Evolutionary conservation across 805 yeast genomes (phyloP).

Genomic region (Candida nonsorbophila): DNA sequence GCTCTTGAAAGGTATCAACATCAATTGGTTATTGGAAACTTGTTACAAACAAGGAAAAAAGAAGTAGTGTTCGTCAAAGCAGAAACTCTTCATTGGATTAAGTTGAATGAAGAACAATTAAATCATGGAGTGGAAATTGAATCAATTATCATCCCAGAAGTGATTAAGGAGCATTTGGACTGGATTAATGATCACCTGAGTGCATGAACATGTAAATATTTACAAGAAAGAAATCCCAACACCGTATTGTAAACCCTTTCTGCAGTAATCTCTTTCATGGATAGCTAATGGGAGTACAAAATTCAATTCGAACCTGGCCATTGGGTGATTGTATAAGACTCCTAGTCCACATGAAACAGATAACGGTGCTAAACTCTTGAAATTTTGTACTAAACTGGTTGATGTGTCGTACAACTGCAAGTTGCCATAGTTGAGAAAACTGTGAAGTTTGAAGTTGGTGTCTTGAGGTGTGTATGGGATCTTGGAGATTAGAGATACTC

Average conservation of each 20-base stretch:
- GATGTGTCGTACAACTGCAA: constrained; percentile 11
- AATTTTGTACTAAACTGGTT: background rate
- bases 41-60: constrained; percentile 79
- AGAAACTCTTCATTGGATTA: constrained; percentile 46
- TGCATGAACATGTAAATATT: constrained; percentile 3
- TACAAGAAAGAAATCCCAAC: constrained; percentile 55
- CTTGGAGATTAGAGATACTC: constrained; percentile 37
- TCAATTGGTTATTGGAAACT: constrained; percentile 90
- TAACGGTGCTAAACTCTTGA: constrained; percentile 9
- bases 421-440: constrained; percentile 45
- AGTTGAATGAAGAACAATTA: constrained; percentile 37
- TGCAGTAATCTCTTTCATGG: constrained; percentile 39
- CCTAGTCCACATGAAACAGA: constrained; percentile 46
- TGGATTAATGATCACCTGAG: constrained; percentile 44
- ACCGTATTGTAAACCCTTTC: constrained; percentile 57
- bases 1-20: constrained; percentile 86
- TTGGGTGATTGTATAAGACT: constrained; percentile 48
- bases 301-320: constrained; percentile 54
- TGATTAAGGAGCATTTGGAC: constrained; percentile 52
- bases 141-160: constrained; percentile 72
- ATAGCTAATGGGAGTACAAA: constrained; percentile 45
- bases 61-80: constrained; percentile 82
- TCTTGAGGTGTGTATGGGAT: constrained; percentile 38
- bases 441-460: constrained; percentile 45
- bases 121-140: constrained; percentile 60